phyloP scores from a whole-genome alignment of 73 alveolate species.

The Tetrahymena malaccensis region DNA sequence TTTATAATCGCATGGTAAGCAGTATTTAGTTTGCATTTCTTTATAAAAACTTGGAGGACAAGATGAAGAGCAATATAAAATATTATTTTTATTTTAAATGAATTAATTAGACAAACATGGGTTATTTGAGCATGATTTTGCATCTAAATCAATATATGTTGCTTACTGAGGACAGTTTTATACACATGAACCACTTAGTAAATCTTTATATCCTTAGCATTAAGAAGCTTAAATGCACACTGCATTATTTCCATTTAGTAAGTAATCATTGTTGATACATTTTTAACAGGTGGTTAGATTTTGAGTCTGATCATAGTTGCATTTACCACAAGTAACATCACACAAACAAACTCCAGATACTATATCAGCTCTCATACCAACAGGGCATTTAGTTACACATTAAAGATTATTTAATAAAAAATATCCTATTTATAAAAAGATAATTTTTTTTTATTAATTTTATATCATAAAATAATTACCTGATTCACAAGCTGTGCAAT shows the following conservation, averaged over 20 bases:
- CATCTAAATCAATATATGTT: background rate
- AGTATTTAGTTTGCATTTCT: background rate
- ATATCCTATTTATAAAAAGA: background rate
- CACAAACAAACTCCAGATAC: background rate
- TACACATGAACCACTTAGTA: background rate
- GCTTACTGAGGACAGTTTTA: background rate
- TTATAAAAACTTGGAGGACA: background rate
- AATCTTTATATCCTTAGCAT: background rate
- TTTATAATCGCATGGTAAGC: background rate
- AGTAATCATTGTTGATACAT: background rate
- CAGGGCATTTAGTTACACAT: background rate
- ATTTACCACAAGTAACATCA: background rate
- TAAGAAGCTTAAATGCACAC: background rate
- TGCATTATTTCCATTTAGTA: background rate
- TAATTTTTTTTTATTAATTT: background rate
- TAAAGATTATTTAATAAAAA: background rate
- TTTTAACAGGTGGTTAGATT: background rate
- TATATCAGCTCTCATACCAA: background rate
- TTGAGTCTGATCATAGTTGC: background rate
- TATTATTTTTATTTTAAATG: background rate
- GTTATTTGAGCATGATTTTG: background rate
- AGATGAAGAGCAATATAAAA: background rate
- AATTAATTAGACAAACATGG: background rate
- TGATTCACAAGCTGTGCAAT: background rate
- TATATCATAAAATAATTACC: background rate